These are phyloP conservation scores for Penicillium cosmopolitanum DNA, from an alignment of 495 filamentous ascomycete species.

Conservation along the genomic window DNA sequence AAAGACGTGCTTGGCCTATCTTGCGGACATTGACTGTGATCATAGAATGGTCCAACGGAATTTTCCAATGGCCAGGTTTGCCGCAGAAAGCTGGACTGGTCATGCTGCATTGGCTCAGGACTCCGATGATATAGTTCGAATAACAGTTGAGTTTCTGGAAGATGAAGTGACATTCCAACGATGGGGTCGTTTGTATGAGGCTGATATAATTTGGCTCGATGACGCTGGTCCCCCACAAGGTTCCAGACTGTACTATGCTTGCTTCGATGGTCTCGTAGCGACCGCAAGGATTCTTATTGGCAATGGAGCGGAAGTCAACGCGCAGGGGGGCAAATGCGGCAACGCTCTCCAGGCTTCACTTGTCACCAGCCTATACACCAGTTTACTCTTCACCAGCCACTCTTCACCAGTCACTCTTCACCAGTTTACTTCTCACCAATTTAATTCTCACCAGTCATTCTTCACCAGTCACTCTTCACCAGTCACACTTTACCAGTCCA, in stretches of 20 bases:
- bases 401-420: too few species aligned
- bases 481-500: too few species aligned
- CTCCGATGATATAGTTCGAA: conserved; percentile 13
- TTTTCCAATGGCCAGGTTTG: conserved; percentile 29
- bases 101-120: conserved; percentile 23
- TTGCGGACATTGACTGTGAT: conserved; percentile 25
- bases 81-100: conserved; percentile 16
- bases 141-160: conserved; percentile 16
- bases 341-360: too few species aligned
- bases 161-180: conserved; percentile 21
- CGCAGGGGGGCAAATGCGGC: neutral
- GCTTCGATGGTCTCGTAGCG: conserved; percentile 11
- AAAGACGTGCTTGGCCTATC: conserved; percentile 31
- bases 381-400: too few species aligned
- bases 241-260: conserved; percentile 25
- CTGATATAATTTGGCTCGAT: conserved; percentile 4
- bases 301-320: conserved; percentile 26
- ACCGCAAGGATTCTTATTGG: conserved; percentile 17
- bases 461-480: too few species aligned
- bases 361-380: too few species aligned
- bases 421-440: too few species aligned
- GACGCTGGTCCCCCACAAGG: conserved; percentile 1
- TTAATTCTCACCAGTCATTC: too few species aligned
- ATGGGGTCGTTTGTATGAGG: conserved; percentile 18
- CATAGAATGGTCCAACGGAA: conserved; percentile 8